These are phyloP conservation scores for Trypanosoma lewisi DNA, from an alignment of 208 protist genomes.

Conservation along the genomic window DNA sequence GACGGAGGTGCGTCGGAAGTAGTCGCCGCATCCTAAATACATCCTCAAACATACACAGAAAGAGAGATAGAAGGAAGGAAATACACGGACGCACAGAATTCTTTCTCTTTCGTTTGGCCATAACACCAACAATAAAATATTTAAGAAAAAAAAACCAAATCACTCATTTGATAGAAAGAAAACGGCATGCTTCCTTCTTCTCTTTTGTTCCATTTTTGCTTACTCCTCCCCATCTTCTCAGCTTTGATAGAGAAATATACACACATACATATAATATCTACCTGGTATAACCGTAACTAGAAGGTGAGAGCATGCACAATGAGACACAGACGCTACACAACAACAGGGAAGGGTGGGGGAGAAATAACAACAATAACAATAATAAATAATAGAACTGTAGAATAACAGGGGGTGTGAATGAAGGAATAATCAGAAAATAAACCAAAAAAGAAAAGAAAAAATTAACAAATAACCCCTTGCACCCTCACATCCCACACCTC, in stretches of 20 bases:
- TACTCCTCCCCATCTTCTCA: too few relatives aligned
- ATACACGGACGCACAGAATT: too few relatives aligned
- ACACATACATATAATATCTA: too few relatives aligned
- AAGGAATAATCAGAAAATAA: slow-evolving; percentile 7
- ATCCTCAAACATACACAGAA: slow-evolving; percentile 6
- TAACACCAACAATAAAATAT: slow-evolving; percentile 5
- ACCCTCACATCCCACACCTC: too few relatives aligned
- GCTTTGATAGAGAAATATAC: too few relatives aligned
- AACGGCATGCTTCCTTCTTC: too few relatives aligned
- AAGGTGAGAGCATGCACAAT: not conserved
- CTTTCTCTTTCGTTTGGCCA: not conserved
- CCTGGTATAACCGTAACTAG: too few relatives aligned
- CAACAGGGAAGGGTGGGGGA: not conserved
- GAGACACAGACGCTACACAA: slow-evolving; percentile 7
- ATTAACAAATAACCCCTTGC: not conserved
- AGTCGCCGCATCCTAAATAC: slow-evolving; percentile 5
- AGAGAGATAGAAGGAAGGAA: too few relatives aligned
- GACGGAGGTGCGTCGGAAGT: not conserved
- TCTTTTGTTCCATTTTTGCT: too few relatives aligned
- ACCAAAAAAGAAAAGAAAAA: not conserved
- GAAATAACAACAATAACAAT: slow-evolving; percentile 5
- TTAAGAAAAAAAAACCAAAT: too few relatives aligned
- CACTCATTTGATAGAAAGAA: too few relatives aligned
- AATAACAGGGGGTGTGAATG: not conserved
- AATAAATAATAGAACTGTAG: too few relatives aligned